Evolutionary conservation across 2,329 filamentous ascomycete species (phyloP).

Genomic region (Paecilomyces variotii): DNA sequence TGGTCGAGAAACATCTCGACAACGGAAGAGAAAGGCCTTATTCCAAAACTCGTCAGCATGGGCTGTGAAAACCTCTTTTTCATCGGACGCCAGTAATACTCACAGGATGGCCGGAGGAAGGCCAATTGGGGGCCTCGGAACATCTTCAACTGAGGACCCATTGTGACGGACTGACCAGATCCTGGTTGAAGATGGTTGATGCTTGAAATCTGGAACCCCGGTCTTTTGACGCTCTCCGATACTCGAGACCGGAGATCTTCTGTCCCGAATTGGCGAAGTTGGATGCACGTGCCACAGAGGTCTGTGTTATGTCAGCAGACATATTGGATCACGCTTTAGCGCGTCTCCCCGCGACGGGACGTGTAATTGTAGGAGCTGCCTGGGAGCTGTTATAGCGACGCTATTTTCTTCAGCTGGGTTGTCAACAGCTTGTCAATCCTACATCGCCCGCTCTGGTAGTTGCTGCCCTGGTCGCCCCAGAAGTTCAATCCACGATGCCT

Average conservation of each 20-base stretch:
- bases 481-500: slow-evolving; percentile 51
- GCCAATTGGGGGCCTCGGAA: slow-evolving; percentile 27
- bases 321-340: slow-evolving; percentile 12
- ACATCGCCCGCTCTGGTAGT: background rate
- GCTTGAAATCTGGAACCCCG: background rate
- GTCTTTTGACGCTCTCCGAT: background rate
- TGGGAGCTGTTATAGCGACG: background rate
- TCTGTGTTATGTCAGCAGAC: slow-evolving; percentile 18
- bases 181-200: background rate
- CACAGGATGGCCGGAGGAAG: slow-evolving; percentile 27
- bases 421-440: slow-evolving; percentile 4
- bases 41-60: slow-evolving; percentile 12
- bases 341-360: slow-evolving; percentile 5
- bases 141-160: slow-evolving; percentile 29
- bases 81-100: slow-evolving; percentile 6
- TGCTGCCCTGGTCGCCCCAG: background rate
- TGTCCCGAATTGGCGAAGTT: slow-evolving; percentile 10
- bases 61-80: slow-evolving; percentile 5
- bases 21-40: slow-evolving; percentile 27
- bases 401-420: background rate
- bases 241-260: background rate
- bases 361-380: background rate
- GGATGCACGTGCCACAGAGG: slow-evolving; percentile 16
- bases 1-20: slow-evolving; percentile 65
- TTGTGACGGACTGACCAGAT: slow-evolving; percentile 5